phyloP scores from a whole-genome alignment of 2,329 filamentous ascomycete species.

The Alternaria brassicae region DNA sequence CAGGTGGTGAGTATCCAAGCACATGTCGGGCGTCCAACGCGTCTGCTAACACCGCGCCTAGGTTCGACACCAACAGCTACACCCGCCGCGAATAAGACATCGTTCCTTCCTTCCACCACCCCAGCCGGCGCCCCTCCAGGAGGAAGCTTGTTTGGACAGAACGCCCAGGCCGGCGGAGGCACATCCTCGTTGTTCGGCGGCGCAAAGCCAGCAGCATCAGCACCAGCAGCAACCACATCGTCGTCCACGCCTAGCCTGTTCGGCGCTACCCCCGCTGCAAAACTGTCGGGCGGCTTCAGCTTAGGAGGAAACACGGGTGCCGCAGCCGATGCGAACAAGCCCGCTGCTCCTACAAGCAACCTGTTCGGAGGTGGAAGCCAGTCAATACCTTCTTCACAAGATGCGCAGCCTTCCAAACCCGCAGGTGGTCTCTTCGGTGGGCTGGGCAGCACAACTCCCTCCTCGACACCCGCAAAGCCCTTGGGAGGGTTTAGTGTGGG shows the following conservation, averaged over 20 bases:
- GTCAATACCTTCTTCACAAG: slow-evolving; percentile 41
- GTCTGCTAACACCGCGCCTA: slow-evolving; percentile 18
- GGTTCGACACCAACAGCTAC: slow-evolving; percentile 42
- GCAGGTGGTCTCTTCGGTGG: slow-evolving; percentile 33
- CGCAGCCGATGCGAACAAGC: slow-evolving; percentile 44
- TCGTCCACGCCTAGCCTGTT: slow-evolving; percentile 42
- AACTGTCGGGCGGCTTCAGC: slow-evolving; percentile 30
- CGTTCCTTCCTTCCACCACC: slow-evolving; percentile 48
- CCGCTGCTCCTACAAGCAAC: slow-evolving; percentile 29
- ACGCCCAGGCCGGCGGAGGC: slow-evolving; percentile 17
- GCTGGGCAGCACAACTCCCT: slow-evolving; percentile 38
- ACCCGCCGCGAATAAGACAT: slow-evolving; percentile 47
- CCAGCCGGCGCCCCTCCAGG: slow-evolving; percentile 50
- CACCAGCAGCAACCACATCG: slow-evolving; percentile 33
- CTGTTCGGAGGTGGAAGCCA: slow-evolving; percentile 33
- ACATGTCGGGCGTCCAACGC: neutral
- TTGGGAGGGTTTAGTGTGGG: slow-evolving; percentile 37
- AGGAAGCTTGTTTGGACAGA: slow-evolving; percentile 37
- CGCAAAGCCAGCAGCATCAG: slow-evolving; percentile 34
- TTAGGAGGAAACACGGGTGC: slow-evolving; percentile 33
- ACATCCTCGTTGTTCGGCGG: slow-evolving; percentile 26
- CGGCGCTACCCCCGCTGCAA: slow-evolving; percentile 30
- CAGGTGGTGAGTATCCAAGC: slow-evolving; percentile 17
- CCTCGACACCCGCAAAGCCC: slow-evolving; percentile 41
- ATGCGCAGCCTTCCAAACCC: slow-evolving; percentile 44